Percentiles rank a stretch among this genome's conserved stretches.
phyloP scores from a whole-genome alignment of 345 rosid species.

The Pseudoturritis turrita region DNA sequence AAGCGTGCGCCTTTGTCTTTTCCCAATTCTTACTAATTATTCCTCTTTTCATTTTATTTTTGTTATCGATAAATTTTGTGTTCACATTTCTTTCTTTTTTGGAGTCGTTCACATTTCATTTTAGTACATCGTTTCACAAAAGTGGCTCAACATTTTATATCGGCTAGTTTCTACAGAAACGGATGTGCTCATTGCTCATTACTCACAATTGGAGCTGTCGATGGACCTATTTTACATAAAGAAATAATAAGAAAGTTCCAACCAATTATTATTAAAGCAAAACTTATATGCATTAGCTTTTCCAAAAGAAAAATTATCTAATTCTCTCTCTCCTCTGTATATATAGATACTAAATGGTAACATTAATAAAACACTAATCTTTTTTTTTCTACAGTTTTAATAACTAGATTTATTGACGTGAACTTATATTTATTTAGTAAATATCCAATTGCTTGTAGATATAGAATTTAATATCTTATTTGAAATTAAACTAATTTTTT shows the following conservation, averaged over 20 bases:
- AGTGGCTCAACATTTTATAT: neutral
- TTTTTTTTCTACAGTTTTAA: too few relatives aligned
- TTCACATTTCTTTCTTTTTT: slow-evolving; percentile 5
- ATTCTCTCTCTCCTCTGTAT: too few relatives aligned
- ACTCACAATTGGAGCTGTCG: neutral
- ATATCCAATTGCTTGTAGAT: too few relatives aligned
- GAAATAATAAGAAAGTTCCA: neutral
- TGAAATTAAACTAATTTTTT: too few relatives aligned
- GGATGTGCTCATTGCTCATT: slow-evolving; percentile 4
- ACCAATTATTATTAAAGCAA: neutral
- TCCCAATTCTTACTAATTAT: slow-evolving; percentile 3
- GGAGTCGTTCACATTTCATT: neutral
- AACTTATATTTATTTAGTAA: too few relatives aligned
- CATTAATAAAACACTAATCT: too few relatives aligned
- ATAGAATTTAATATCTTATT: too few relatives aligned
- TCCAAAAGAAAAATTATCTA: too few relatives aligned
- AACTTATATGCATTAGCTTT: neutral
- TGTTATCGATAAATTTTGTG: neutral
- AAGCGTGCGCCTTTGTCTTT: slow-evolving; percentile 29
- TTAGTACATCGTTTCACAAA: neutral
- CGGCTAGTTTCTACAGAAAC: neutral
- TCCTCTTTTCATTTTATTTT: neutral
- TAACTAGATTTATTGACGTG: too few relatives aligned
- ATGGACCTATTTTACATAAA: neutral
- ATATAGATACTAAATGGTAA: too few relatives aligned